Conservation (phyloP, 345 rosid genomes). For the Linum trigynum region DNA sequence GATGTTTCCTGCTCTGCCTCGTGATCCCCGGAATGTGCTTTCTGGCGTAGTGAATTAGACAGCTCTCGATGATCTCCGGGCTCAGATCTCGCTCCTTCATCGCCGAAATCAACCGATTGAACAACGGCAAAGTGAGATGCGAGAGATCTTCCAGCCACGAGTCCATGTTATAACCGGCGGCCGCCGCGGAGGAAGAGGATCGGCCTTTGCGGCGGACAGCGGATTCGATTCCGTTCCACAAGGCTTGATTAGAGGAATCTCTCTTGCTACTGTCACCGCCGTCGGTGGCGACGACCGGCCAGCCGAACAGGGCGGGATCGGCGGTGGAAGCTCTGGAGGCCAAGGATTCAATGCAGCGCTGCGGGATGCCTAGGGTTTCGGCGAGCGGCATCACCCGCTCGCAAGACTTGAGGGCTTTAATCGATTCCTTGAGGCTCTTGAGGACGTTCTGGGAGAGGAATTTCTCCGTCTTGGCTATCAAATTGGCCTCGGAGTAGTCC, state of each 20-base stretch:
- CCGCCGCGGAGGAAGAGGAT: not conserved
- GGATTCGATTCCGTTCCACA: slow-evolving; percentile 50
- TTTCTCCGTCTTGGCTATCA: slow-evolving; percentile 56
- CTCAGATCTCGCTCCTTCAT: slow-evolving; percentile 52
- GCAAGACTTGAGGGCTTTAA: slow-evolving; percentile 73
- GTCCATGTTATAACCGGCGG: slow-evolving; percentile 28
- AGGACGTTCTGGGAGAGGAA: slow-evolving; percentile 59
- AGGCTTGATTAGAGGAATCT: slow-evolving; percentile 25
- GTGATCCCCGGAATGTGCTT: slow-evolving; percentile 72
- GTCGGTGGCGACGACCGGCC: slow-evolving; percentile 61
- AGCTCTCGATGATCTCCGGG: slow-evolving; percentile 62
- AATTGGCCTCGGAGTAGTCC: slow-evolving; percentile 67
- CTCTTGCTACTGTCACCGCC: slow-evolving; percentile 15
- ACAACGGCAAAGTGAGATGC: slow-evolving; percentile 40
- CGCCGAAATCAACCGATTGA: slow-evolving; percentile 46
- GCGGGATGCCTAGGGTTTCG: slow-evolving; percentile 48
- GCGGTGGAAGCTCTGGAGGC: slow-evolving; percentile 55
- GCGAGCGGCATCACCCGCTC: slow-evolving; percentile 45
- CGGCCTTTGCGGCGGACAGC: slow-evolving; percentile 29
- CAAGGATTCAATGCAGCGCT: slow-evolving; percentile 57
- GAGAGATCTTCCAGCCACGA: slow-evolving; percentile 72
- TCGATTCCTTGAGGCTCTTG: slow-evolving; percentile 58
- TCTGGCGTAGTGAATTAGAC: slow-evolving; percentile 68
- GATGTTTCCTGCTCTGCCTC: slow-evolving; percentile 48
- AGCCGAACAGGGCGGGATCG: slow-evolving; percentile 69